phyloP scores from a whole-genome alignment of 257 asterid genomes.

The Solanum virginianum region DNA sequence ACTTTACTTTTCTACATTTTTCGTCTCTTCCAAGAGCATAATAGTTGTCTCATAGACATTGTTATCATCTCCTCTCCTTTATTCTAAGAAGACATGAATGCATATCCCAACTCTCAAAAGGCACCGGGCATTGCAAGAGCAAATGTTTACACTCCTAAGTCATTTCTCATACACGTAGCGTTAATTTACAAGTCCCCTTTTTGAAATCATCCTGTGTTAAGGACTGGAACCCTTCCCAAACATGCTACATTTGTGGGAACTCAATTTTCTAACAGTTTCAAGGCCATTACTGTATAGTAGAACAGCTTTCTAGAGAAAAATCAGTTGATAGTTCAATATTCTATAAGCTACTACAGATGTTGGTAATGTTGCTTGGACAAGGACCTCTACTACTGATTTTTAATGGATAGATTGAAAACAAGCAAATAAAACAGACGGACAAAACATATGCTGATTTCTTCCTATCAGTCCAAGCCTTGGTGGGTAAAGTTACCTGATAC shows the following conservation, averaged over 20 bases:
- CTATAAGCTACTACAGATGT: not conserved
- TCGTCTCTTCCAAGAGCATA: not conserved
- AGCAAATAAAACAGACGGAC: not conserved
- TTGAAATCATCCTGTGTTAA: not conserved
- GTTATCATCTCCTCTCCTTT: not conserved
- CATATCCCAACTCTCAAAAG: not conserved
- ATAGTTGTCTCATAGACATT: not conserved
- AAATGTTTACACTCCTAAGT: not conserved
- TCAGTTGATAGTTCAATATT: not conserved
- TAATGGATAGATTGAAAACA: not conserved
- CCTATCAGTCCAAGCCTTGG: not conserved
- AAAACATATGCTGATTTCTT: not conserved
- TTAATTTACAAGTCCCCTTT: not conserved
- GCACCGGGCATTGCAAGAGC: not conserved
- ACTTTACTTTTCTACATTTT: not conserved
- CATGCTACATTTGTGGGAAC: not conserved
- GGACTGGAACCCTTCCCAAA: not conserved
- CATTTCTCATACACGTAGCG: not conserved
- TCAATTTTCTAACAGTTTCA: not conserved
- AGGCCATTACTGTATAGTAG: not conserved
- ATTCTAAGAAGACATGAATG: not conserved
- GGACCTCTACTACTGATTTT: not conserved
- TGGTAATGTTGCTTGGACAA: not conserved
- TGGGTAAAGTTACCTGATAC: not conserved
- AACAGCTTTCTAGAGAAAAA: not conserved